Evolutionary conservation across 78 protist species (phyloP).

Genomic region (Trichosphaerium sp.): DNA sequence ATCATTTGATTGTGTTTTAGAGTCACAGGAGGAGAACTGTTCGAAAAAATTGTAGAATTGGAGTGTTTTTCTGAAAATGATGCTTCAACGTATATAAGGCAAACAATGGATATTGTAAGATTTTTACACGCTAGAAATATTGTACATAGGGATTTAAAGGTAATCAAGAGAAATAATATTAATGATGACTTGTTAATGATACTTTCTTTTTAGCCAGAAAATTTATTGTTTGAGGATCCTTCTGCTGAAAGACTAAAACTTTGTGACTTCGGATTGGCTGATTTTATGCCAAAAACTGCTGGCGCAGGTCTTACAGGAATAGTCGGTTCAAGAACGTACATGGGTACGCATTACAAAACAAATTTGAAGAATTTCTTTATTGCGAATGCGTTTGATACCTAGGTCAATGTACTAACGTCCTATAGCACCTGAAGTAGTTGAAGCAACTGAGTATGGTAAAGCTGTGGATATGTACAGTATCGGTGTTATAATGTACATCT

Average conservation of each 20-base stretch:
- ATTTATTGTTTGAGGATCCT: slow-evolving; percentile 8
- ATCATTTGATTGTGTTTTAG: neutral
- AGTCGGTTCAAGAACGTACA: slow-evolving; percentile 33
- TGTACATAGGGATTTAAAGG: slow-evolving; percentile 67
- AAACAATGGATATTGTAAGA: slow-evolving; percentile 18
- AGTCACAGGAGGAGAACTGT: slow-evolving; percentile 44
- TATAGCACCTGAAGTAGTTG: slow-evolving; percentile 70
- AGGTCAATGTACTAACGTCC: slow-evolving; percentile 3
- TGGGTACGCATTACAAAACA: neutral
- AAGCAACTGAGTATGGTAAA: slow-evolving; percentile 59
- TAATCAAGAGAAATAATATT: slow-evolving; percentile 8
- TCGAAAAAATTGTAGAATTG: slow-evolving; percentile 36
- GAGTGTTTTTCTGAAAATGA: slow-evolving; percentile 25
- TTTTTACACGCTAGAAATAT: slow-evolving; percentile 39
- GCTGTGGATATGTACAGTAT: slow-evolving; percentile 67
- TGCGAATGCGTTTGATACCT: slow-evolving; percentile 13
- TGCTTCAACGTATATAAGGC: slow-evolving; percentile 1
- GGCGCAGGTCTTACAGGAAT: slow-evolving; percentile 6
- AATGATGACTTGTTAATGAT: neutral
- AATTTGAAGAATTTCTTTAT: neutral
- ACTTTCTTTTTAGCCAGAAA: slow-evolving; percentile 21
- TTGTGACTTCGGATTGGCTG: slow-evolving; percentile 51
- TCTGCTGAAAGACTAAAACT: slow-evolving; percentile 8
- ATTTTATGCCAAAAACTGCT: neutral
- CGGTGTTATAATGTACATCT: slow-evolving; percentile 70